These are phyloP conservation scores for Lachancea quebecensis DNA, from an alignment of 805 yeast genomes.

Conservation along the genomic window DNA sequence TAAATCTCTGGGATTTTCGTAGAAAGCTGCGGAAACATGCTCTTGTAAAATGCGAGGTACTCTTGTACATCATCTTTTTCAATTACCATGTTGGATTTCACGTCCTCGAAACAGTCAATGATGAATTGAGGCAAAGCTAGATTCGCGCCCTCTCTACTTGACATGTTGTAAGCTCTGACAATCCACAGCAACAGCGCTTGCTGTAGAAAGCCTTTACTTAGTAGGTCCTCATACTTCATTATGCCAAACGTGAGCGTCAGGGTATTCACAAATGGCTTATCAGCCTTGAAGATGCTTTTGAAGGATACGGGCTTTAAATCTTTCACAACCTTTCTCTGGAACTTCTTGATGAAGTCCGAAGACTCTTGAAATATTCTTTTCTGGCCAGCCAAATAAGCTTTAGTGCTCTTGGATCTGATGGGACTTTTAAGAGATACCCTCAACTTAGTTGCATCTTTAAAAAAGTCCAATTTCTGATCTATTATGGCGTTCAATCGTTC, in stretches of 20 bases:
- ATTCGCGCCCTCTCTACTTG: too few relatives aligned
- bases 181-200: slow-evolving; percentile 59
- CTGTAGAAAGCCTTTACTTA: slow-evolving; percentile 43
- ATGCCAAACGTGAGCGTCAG: slow-evolving; percentile 52
- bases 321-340: slow-evolving; percentile 39
- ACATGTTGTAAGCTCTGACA: slow-evolving; percentile 46
- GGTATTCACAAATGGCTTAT: slow-evolving; percentile 46
- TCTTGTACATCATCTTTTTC: slow-evolving; percentile 49
- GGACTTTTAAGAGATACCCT: slow-evolving; percentile 20
- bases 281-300: slow-evolving; percentile 51
- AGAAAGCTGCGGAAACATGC: slow-evolving; percentile 43
- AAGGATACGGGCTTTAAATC: slow-evolving; percentile 42
- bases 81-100: slow-evolving; percentile 35
- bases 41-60: slow-evolving; percentile 45
- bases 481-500: slow-evolving; percentile 47
- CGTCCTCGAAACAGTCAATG: slow-evolving; percentile 32
- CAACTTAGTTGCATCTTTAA: slow-evolving; percentile 31
- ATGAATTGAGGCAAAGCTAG: slow-evolving; percentile 44
- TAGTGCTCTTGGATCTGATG: slow-evolving; percentile 19
- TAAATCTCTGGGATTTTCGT: slow-evolving; percentile 52
- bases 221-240: slow-evolving; percentile 44
- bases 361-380: slow-evolving; percentile 39
- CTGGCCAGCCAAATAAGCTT: slow-evolving; percentile 45
- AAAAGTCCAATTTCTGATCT: slow-evolving; percentile 40
- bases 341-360: slow-evolving; percentile 32